These are phyloP conservation scores for Begonia masoniana DNA, from an alignment of 306 rosid species.

Conservation along the genomic window DNA sequence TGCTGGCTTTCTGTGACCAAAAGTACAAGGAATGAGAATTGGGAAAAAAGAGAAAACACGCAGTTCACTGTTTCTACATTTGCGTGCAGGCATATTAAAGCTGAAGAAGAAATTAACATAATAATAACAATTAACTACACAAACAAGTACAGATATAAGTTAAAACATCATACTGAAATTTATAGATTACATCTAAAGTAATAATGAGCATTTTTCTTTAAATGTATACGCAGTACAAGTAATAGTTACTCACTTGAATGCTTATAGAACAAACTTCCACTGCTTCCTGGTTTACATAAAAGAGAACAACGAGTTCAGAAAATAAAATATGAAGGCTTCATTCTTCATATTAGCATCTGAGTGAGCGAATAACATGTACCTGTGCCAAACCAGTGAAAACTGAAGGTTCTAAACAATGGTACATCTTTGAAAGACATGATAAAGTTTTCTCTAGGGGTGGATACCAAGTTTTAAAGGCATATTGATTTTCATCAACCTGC, in stretches of 20 bases:
- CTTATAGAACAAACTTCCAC: slow-evolving; percentile 87
- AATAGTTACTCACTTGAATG: slow-evolving; percentile 52
- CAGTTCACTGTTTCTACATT: background rate
- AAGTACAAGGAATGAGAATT: slow-evolving; percentile 4
- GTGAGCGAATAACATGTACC: slow-evolving; percentile 24
- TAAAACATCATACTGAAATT: background rate
- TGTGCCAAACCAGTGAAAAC: slow-evolving; percentile 98
- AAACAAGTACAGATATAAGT: too few species aligned
- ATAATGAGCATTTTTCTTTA: too few species aligned
- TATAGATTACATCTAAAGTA: too few species aligned
- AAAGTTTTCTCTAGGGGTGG: slow-evolving; percentile 90
- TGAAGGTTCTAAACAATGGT: slow-evolving; percentile 78
- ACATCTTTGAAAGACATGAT: slow-evolving; percentile 87
- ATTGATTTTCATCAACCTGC: slow-evolving; percentile 69
- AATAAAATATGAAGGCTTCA: too few species aligned
- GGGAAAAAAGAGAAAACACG: slow-evolving; percentile 6
- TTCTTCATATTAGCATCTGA: slow-evolving; percentile 1
- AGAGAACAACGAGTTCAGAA: background rate
- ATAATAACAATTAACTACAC: too few species aligned
- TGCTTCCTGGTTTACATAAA: slow-evolving; percentile 56
- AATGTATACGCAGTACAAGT: too few species aligned
- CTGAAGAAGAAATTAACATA: too few species aligned
- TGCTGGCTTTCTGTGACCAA: slow-evolving; percentile 71
- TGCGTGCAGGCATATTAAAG: too few species aligned
- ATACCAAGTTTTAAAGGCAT: slow-evolving; percentile 73